Percentiles rank a stretch among this genome's conserved stretches.
Evolutionary conservation across 495 filamentous ascomycete species (phyloP).

Genomic region (Talaromyces trachyspermus): DNA sequence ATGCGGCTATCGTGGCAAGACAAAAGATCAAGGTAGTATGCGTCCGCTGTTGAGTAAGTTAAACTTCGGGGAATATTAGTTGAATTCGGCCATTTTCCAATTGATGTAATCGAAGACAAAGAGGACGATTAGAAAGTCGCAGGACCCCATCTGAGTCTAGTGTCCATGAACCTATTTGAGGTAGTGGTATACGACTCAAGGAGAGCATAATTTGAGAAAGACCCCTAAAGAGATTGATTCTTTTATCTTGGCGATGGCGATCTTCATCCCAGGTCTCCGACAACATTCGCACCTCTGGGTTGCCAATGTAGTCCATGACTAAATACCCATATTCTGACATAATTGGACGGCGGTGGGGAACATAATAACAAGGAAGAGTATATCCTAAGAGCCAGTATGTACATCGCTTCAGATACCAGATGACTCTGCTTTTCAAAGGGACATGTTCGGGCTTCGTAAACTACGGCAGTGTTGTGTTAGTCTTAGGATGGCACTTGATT

Average conservation of each 20-base stretch:
- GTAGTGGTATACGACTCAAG: conserved; percentile 16
- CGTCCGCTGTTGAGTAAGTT: conserved; percentile 21
- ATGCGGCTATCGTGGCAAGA: conserved; percentile 21
- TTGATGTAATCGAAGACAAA: conserved; percentile 19
- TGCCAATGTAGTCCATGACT: conserved; percentile 24
- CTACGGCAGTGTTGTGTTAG: conserved; percentile 9
- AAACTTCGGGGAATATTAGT: conserved; percentile 17
- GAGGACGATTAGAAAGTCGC: conserved; percentile 20
- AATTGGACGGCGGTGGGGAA: conserved; percentile 10
- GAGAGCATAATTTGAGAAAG: conserved; percentile 22
- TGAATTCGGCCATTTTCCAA: conserved; percentile 18
- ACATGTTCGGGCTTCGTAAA: conserved; percentile 15
- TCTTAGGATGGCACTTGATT: neutral
- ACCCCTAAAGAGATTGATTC: conserved; percentile 22
- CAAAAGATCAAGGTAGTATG: conserved; percentile 22
- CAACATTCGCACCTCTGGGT: conserved; percentile 12
- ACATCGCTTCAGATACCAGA: conserved; percentile 14
- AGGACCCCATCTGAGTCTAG: conserved; percentile 18
- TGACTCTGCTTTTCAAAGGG: conserved; percentile 15
- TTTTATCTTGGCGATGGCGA: conserved; percentile 12
- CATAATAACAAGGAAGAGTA: conserved; percentile 15
- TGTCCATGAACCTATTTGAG: conserved; percentile 22
- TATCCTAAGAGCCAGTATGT: conserved; percentile 13
- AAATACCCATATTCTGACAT: conserved; percentile 18
- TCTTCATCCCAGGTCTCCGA: conserved; percentile 15